phyloP scores from a whole-genome alignment of 1,139 yeast species.

The Nakaseomyces delphensis region DNA sequence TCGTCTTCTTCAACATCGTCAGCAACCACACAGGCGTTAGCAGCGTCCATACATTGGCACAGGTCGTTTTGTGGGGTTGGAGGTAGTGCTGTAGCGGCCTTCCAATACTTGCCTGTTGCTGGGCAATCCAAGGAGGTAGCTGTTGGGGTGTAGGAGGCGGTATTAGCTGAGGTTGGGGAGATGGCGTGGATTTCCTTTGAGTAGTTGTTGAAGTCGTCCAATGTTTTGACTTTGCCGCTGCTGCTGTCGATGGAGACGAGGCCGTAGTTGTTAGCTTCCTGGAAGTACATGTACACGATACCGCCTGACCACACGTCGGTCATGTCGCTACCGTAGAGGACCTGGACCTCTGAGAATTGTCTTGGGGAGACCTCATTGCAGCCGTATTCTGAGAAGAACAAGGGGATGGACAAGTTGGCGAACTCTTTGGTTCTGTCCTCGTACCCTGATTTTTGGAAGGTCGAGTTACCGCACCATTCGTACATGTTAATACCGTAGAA shows the following conservation, averaged over 20 bases:
- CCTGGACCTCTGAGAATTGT: constrained; percentile 59
- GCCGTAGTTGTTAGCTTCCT: constrained; percentile 69
- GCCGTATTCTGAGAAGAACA: constrained; percentile 76
- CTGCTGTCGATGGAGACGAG: constrained; percentile 49
- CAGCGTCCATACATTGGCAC: constrained; percentile 50
- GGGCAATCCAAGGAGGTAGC: constrained; percentile 49
- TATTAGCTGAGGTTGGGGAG: constrained; percentile 50
- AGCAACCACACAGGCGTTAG: constrained; percentile 48
- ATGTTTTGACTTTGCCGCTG: constrained; percentile 42
- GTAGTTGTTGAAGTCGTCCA: constrained; percentile 51
- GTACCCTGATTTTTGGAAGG: constrained; percentile 63
- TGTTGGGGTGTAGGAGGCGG: constrained; percentile 41
- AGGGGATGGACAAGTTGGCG: constrained; percentile 55
- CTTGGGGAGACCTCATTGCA: constrained; percentile 59
- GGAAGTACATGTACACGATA: constrained; percentile 74
- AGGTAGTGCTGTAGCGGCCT: constrained; percentile 57
- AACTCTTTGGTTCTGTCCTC: constrained; percentile 64
- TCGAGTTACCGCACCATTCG: constrained; percentile 85
- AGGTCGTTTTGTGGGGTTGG: constrained; percentile 61
- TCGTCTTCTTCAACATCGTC: constrained; percentile 42
- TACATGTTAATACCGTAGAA: constrained; percentile 93
- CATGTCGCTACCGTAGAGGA: constrained; percentile 54
- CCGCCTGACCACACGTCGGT: constrained; percentile 84
- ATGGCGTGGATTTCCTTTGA: constrained; percentile 45
- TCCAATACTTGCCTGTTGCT: constrained; percentile 43